Base-by-base conservation (phyloP, 2,329 filamentous ascomycete species). In the Fusarium piperis region DNA sequence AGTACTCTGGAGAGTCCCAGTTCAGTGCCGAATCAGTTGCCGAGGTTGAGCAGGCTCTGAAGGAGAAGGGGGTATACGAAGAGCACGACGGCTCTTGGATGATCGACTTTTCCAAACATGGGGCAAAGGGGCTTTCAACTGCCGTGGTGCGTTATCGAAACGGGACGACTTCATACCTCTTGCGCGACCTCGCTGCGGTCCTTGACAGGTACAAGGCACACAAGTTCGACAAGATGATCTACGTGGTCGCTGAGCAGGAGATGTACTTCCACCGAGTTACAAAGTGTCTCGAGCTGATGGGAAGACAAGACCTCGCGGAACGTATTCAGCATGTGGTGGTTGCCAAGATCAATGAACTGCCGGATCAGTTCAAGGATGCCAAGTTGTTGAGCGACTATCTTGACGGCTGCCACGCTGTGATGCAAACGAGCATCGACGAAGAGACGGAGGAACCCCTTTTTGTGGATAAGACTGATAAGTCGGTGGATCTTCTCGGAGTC, bases 151-250 rank as follows among this genome's bases (percentile, higher is more conserved):
- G 91, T 71, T 90, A 90, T 77, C 88, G 90, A 3, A 79, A 73
- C 1, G 76, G 76, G 60, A 81, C 61, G 13, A 83, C 28, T 35
- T 79, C 67, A 35, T 80, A 94, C 78, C 85, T 94, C 18, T 90
- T 92, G 55, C 88, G 92, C 52, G 92, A 94, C 76, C 90, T 94
- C 64, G 91, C 90, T 66, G 91, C 93, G 64, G 87, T 92, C 10
- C 80, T 94, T 41, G 87, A 90, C 72, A 87, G 92, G 39, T 75
- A 86, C 59, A 85, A 89, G 36, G 85, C 86, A 70, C 87, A 88
- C 78, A 76, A 87, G 1, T 94, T 93, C 74, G 92, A 94, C 81
- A 89, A 93, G 76, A 93, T 94, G 92, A 91, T 94, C 48, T 94
- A 94, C 75, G 92, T 94, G 6, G 90, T 94, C 23, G 91, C 91